Conservation (phyloP, 2,329 filamentous ascomycete species). For the Monosporascus sp. region DNA sequence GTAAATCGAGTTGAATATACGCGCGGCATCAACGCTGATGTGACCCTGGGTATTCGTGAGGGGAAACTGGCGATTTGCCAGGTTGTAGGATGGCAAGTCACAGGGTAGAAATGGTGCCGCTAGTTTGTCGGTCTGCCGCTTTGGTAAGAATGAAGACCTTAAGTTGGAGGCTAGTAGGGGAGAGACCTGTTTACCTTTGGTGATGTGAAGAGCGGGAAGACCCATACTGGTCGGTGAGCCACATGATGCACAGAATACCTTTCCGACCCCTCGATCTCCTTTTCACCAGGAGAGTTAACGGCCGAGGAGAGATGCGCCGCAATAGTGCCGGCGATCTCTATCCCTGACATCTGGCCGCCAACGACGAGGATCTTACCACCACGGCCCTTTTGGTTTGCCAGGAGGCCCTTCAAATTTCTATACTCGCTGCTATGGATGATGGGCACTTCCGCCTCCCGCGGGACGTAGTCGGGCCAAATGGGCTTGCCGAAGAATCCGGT, state of each 20-base stretch:
- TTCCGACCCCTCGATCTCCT: slow-evolving; percentile 35
- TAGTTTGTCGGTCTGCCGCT: slow-evolving; percentile 34
- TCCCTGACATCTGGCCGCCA: slow-evolving; percentile 77
- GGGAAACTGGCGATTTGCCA: slow-evolving; percentile 53
- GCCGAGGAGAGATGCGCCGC: slow-evolving; percentile 66
- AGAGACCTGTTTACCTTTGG: slow-evolving; percentile 36
- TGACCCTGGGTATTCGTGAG: slow-evolving; percentile 61
- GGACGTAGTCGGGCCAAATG: slow-evolving; percentile 42
- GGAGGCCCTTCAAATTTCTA: slow-evolving; percentile 45
- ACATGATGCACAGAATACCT: slow-evolving; percentile 63
- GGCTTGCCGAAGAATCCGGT: slow-evolving; percentile 71
- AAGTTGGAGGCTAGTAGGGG: slow-evolving; percentile 20
- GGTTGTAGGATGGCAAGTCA: slow-evolving; percentile 68
- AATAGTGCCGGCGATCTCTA: slow-evolving; percentile 69
- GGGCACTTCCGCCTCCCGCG: slow-evolving; percentile 35
- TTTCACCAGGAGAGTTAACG: slow-evolving; percentile 44
- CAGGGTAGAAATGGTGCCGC: slow-evolving; percentile 64
- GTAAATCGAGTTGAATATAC: slow-evolving; percentile 47
- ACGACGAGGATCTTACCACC: slow-evolving; percentile 65
- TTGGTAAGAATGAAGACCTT: slow-evolving; percentile 26
- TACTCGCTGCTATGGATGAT: slow-evolving; percentile 66
- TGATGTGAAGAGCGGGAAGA: slow-evolving; percentile 56
- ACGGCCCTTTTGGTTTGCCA: slow-evolving; percentile 30
- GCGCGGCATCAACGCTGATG: slow-evolving; percentile 53
- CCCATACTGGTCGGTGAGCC: slow-evolving; percentile 65